A percentile compares a stretch with the other conserved stretches of the same genome.
phyloP scores from a whole-genome alignment of 139 green algal species.

The Chlamydomonas sp. region DNA sequence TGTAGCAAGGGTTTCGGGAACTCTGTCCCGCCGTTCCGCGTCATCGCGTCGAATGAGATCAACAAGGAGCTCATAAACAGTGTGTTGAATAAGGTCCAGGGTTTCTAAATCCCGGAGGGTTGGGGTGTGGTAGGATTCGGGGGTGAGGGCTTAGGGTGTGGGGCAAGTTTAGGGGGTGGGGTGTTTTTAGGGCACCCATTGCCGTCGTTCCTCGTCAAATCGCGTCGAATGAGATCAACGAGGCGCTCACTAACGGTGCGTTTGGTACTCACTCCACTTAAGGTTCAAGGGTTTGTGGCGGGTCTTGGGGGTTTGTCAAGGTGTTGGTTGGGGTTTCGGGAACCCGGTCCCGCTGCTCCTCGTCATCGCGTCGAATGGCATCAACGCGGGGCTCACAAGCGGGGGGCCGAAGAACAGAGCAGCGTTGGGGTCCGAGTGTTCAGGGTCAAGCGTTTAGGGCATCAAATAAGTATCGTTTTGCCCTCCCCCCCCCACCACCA shows the following conservation, averaged over 20 bases:
- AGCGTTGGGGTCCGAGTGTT: slow-evolving; percentile 4
- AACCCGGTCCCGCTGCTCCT: slow-evolving; percentile 42
- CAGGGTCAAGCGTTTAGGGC: background rate
- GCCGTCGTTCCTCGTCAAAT: slow-evolving; percentile 58
- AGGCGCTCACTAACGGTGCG: background rate
- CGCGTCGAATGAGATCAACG: slow-evolving; percentile 45
- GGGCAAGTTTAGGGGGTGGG: too few relatives aligned
- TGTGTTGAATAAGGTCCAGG: too few relatives aligned
- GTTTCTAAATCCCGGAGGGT: too few relatives aligned
- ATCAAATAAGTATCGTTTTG: background rate
- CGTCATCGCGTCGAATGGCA: slow-evolving; percentile 55
- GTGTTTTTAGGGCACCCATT: slow-evolving; percentile 17
- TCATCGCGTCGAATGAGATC: background rate
- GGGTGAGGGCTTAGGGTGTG: too few relatives aligned
- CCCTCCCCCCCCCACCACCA: too few relatives aligned
- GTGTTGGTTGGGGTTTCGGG: background rate
- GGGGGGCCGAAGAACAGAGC: background rate
- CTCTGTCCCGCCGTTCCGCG: background rate
- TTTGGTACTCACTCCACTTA: too few relatives aligned
- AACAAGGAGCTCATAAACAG: background rate
- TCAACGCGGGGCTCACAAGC: slow-evolving; percentile 35
- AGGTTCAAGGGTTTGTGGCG: too few relatives aligned
- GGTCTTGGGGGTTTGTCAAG: slow-evolving; percentile 7
- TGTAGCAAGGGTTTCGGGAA: too few relatives aligned
- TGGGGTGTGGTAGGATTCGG: too few relatives aligned